These are phyloP conservation scores for Leccinum obscurum DNA, from an alignment of 768 basidiomycete genomes.

Conservation along the genomic window DNA sequence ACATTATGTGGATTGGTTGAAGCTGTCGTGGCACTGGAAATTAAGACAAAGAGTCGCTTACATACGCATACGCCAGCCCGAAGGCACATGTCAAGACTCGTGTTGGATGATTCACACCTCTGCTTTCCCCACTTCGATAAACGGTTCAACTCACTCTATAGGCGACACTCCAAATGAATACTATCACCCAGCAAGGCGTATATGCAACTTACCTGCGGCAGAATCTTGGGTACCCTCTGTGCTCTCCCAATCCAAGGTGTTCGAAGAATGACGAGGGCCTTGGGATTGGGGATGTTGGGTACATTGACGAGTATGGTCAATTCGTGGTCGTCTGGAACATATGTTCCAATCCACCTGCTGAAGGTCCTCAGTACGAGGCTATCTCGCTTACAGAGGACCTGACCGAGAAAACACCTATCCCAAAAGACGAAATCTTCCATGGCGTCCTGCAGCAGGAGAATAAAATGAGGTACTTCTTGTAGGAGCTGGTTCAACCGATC, in stretches of 20 bases:
- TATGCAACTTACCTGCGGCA: conserved; percentile 16
- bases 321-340: conserved; percentile 37
- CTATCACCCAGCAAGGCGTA: neutral
- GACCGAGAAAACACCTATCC: neutral
- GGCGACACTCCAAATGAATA: neutral
- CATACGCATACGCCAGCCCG: too few relatives aligned
- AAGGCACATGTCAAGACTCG: too few relatives aligned
- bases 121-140: neutral
- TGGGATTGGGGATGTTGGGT: conserved; percentile 38
- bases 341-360: neutral
- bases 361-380: neutral
- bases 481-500: too few relatives aligned
- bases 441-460: neutral
- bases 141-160: neutral
- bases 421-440: neutral
- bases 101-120: too few relatives aligned
- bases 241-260: conserved; percentile 27
- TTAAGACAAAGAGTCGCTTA: neutral
- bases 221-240: conserved; percentile 31
- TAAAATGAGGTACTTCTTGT: neutral
- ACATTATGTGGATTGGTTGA: neutral
- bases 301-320: conserved; percentile 27
- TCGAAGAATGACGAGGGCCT: conserved; percentile 20
- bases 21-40: too few relatives aligned
- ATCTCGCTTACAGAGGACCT: neutral